Conservation (phyloP, 2,329 filamentous ascomycete genomes). For the Colletotrichum caudatum region DNA sequence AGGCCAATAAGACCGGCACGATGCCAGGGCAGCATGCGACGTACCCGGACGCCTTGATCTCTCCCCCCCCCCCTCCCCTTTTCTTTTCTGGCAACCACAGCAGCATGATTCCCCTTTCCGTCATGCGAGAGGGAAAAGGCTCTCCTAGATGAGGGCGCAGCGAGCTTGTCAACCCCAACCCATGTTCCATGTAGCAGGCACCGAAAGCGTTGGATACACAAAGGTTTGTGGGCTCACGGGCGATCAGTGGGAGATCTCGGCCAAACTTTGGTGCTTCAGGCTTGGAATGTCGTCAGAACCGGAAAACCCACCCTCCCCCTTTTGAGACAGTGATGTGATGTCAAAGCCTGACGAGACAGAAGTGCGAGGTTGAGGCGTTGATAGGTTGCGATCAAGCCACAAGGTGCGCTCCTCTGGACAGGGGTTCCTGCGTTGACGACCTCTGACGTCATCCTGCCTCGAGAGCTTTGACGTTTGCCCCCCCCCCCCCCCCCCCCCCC, state of each 20-base stretch:
- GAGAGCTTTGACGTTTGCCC: not conserved
- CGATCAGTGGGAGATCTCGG: not conserved
- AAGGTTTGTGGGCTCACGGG: not conserved
- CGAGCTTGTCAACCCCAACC: not conserved
- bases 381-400: slow-evolving; percentile 37
- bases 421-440: not conserved
- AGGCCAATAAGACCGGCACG: not conserved
- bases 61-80: not conserved
- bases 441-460: slow-evolving; percentile 27
- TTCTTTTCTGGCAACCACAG: not conserved
- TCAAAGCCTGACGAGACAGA: slow-evolving; percentile 23
- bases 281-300: slow-evolving; percentile 24
- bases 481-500: no score
- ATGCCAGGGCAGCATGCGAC: not conserved
- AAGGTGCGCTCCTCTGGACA: slow-evolving; percentile 16
- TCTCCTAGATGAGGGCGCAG: not conserved
- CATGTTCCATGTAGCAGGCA: not conserved
- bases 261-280: not conserved
- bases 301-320: not conserved
- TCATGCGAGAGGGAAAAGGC: not conserved
- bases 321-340: slow-evolving; percentile 31
- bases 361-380: slow-evolving; percentile 13
- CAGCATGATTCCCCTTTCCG: not conserved
- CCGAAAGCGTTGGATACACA: not conserved
- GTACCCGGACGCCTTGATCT: not conserved